Evolutionary conservation across 441 rosid genomes (phyloP).

Genomic region (Hura crepitans): DNA sequence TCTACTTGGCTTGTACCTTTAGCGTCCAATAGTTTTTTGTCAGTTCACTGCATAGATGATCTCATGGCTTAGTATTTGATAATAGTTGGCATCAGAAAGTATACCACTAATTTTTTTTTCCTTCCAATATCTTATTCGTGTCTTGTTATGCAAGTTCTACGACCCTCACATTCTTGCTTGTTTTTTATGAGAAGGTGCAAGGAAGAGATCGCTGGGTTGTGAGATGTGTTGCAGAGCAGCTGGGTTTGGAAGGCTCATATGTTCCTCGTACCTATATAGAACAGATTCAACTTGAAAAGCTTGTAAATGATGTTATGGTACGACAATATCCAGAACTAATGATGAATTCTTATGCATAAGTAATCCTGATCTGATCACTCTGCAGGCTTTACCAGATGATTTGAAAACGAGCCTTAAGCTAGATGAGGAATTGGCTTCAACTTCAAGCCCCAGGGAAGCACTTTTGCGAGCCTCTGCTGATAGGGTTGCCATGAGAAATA

Average conservation of each 20-base stretch:
- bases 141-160: not conserved
- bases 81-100: too few species aligned
- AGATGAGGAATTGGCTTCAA: slow-evolving; percentile 71
- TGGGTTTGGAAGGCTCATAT: slow-evolving; percentile 85
- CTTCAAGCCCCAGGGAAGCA: slow-evolving; percentile 80
- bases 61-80: not conserved
- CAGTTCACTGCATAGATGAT: not conserved
- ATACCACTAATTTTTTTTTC: not conserved
- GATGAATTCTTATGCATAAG: slow-evolving; percentile 14
- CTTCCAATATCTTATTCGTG: not conserved
- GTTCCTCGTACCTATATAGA: slow-evolving; percentile 90
- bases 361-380: slow-evolving; percentile 30
- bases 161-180: not conserved
- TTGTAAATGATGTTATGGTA: slow-evolving; percentile 93
- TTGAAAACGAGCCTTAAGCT: slow-evolving; percentile 74
- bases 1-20: not conserved
- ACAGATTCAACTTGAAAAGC: slow-evolving; percentile 90
- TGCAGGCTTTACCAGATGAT: slow-evolving; percentile 89
- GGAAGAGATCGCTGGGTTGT: slow-evolving; percentile 79
- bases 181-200: slow-evolving; percentile 62
- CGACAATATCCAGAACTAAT: slow-evolving; percentile 27
- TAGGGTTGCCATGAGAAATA: slow-evolving; percentile 65
- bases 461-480: slow-evolving; percentile 67
- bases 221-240: slow-evolving; percentile 62
- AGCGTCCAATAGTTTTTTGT: not conserved